Conservation (phyloP, 257 asterid species). For the Paulownia fortunei region DNA sequence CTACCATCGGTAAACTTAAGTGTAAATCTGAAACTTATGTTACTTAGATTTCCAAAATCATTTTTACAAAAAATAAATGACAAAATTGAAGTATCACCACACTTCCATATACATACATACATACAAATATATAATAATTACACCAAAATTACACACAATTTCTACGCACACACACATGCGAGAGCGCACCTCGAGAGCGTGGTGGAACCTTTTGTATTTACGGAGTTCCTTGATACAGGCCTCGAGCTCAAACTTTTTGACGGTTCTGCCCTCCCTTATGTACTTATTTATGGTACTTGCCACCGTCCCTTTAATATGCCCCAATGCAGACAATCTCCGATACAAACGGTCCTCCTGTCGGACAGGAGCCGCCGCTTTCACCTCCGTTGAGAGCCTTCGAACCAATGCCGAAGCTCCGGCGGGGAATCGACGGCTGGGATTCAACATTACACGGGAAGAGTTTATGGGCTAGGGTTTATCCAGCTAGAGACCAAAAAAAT, state of each 20-base stretch:
- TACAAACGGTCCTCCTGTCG: conserved; percentile 44
- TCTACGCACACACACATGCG: conserved; percentile 4
- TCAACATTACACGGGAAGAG: conserved; percentile 20
- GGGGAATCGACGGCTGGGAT: conserved; percentile 34
- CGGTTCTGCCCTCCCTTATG: conserved; percentile 57
- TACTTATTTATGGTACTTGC: conserved; percentile 60
- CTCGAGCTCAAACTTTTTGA: conserved; percentile 50
- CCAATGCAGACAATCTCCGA: conserved; percentile 71
- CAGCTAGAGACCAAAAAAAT: neutral
- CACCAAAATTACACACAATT: neutral
- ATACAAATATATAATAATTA: neutral
- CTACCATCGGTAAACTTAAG: neutral
- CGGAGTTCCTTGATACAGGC: conserved; percentile 69
- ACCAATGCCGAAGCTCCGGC: conserved; percentile 31
- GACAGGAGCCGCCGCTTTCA: conserved; percentile 26
- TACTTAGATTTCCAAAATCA: neutral
- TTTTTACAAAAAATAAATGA: neutral
- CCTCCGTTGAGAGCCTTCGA: conserved; percentile 47
- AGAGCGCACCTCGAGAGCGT: conserved; percentile 74
- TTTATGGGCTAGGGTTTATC: conserved; percentile 30
- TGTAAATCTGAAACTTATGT: neutral
- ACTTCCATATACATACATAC: neutral
- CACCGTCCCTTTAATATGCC: conserved; percentile 51
- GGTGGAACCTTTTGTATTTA: conserved; percentile 50
- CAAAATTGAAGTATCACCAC: neutral